Conservation (phyloP, 1,284 basidiomycete genomes). For the Bjerkandera adusta region DNA sequence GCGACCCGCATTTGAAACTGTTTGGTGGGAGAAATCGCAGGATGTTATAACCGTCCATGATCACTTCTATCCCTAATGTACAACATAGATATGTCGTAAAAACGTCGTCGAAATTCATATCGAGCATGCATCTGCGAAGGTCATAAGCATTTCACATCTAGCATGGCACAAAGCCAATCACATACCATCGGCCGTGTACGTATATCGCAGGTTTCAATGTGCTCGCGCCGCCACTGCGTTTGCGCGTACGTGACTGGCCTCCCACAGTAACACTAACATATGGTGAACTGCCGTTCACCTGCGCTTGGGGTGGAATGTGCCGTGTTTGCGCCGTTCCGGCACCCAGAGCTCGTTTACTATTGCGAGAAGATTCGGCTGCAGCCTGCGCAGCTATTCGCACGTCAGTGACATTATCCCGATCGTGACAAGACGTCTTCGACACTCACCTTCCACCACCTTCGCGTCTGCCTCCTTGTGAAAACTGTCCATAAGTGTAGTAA, state of each 20-base stretch:
- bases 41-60: too few species aligned
- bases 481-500: slow-evolving; percentile 74
- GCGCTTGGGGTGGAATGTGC: slow-evolving; percentile 1
- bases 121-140: too few species aligned
- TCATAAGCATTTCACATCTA: too few species aligned
- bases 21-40: too few species aligned
- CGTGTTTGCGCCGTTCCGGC: slow-evolving; percentile 4
- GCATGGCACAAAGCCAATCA: neutral
- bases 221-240: slow-evolving; percentile 26
- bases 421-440: neutral
- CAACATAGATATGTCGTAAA: too few species aligned
- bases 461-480: slow-evolving; percentile 75
- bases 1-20: too few species aligned
- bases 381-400: slow-evolving; percentile 25
- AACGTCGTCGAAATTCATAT: too few species aligned
- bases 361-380: neutral
- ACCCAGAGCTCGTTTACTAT: neutral
- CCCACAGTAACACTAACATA: slow-evolving; percentile 26
- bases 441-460: slow-evolving; percentile 65
- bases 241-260: slow-evolving; percentile 21
- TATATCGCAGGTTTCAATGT: slow-evolving; percentile 30
- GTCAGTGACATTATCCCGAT: neutral
- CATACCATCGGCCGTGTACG: slow-evolving; percentile 28
- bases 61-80: too few species aligned
- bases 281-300: slow-evolving; percentile 10